Percentiles rank a stretch among this genome's conserved stretches.
phyloP scores from a whole-genome alignment of 768 basidiomycete species.

The Suillus bovinus region DNA sequence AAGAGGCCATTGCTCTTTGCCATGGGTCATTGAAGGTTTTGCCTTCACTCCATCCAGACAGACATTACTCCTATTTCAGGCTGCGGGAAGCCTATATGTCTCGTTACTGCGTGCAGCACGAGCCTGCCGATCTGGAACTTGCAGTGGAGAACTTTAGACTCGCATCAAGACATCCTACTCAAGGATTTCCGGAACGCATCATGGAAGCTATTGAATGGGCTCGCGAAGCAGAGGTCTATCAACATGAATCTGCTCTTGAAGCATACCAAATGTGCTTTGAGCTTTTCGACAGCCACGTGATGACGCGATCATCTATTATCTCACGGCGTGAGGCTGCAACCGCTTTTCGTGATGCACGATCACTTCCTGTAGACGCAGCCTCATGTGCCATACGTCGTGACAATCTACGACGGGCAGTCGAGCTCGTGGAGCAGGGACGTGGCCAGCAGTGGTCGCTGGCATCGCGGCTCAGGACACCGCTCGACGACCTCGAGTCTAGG shows the following conservation, averaged over 20 bases:
- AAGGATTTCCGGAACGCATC: neutral
- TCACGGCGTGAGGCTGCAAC: neutral
- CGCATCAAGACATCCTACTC: neutral
- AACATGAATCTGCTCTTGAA: too few relatives aligned
- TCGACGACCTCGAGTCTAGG: conserved; percentile 19
- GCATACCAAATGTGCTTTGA: too few relatives aligned
- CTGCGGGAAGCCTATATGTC: neutral
- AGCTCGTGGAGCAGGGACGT: conserved; percentile 26
- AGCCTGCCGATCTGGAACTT: neutral
- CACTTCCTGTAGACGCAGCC: conserved; percentile 6
- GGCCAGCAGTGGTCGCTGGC: conserved; percentile 30
- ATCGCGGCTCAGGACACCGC: conserved; percentile 22
- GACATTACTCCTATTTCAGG: too few relatives aligned
- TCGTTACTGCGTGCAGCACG: neutral
- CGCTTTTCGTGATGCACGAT: neutral
- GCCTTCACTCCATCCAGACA: too few relatives aligned
- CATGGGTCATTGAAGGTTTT: too few relatives aligned
- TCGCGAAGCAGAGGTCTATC: too few relatives aligned
- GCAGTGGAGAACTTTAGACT: too few relatives aligned
- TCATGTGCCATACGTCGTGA: conserved; percentile 16
- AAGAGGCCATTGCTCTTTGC: too few relatives aligned
- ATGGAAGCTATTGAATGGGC: too few relatives aligned
- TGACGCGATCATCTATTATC: neutral
- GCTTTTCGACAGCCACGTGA: too few relatives aligned
- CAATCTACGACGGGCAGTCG: conserved; percentile 18